Evolutionary conservation across 345 rosid genomes (phyloP), one percentile per base, ranked within the genome.

Genomic region (Odontarrhena argentea): DNA sequence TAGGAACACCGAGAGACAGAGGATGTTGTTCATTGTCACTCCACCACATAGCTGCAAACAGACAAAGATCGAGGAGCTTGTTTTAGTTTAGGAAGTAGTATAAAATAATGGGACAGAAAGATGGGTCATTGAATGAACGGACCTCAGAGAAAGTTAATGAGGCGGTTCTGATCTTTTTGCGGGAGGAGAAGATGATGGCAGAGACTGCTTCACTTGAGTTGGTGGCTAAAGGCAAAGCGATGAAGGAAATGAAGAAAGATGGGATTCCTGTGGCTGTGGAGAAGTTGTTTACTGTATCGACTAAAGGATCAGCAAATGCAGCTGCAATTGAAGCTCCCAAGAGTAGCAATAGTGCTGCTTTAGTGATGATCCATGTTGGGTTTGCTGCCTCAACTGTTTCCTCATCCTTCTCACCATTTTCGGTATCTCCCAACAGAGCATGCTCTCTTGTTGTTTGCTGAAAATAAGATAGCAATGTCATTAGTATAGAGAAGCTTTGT

Each of bases 61-160:
- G 47, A 74, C 30, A 24, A 38, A 65, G 8, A 60, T 14, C 11
- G 3, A n/a, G 38, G 60, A 6, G 44, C 68, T 11, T 61, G 67
- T 37, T 46, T 62, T 30, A 47, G 55, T 55, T 22, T 55, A 49
- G 5, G 18, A 55, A 18, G 38, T 10, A 18, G 38, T 10, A 13
- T 41, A 45, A 5, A 32, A 3, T 1, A 28, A 37, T 6, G 38
- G 51, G 68, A 67, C 5, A 45, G 28, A 62, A 60, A 60, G 25
- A 30, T 61, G 63, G 51, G 50, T 55, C 22, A 12, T 61, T 5
- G 54, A n/a, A 42, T 18, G 22, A 35, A 62, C 38, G 0, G 30
- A 91, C 99, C 99, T 88, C 99, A 3, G 97, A 94, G 76, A 87
- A 88, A 58, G 99, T 87, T 53, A 91, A 74, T 0, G 99, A 94